These are phyloP conservation scores for Beauveria scarabaeidicola DNA, from an alignment of 2,329 filamentous ascomycete genomes.

Conservation along the genomic window DNA sequence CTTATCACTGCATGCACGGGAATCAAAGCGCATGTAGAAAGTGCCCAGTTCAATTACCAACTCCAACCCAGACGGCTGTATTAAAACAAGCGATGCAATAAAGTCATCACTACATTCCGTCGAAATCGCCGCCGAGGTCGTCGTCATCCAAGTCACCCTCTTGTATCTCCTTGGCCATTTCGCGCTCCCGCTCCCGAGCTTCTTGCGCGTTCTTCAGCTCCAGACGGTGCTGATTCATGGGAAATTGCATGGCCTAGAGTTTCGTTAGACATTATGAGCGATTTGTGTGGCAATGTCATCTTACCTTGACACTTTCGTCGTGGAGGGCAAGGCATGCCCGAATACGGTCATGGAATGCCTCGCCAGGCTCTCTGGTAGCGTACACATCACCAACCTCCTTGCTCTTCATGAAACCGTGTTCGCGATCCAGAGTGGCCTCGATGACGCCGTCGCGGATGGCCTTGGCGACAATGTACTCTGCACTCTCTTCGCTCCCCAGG, in stretches of 20 bases:
- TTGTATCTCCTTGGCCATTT: conserved; percentile 98
- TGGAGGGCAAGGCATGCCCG: conserved; percentile 83
- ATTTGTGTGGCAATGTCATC: conserved; percentile 15
- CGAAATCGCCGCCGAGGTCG: conserved; percentile 90
- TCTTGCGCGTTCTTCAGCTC: conserved; percentile 98
- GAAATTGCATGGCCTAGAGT: conserved; percentile 86
- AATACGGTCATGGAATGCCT: conserved; percentile 97
- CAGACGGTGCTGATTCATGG: conserved; percentile 96
- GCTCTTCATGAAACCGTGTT: conserved; percentile 97
- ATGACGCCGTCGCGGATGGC: conserved; percentile 96
- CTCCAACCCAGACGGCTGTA: background rate
- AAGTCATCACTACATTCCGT: conserved; percentile 64
- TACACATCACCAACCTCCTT: conserved; percentile 96
- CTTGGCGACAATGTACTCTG: conserved; percentile 98
- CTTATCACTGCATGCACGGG: background rate
- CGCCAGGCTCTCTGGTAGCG: conserved; percentile 86
- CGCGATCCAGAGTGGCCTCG: conserved; percentile 86
- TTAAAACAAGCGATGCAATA: background rate
- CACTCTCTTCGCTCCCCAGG: conserved; percentile 90
- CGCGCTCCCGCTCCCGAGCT: conserved; percentile 89
- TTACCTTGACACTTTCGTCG: conserved; percentile 95
- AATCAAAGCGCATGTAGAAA: background rate
- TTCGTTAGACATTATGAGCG: conserved; percentile 14
- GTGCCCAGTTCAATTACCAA: background rate
- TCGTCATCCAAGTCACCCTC: conserved; percentile 96